Evolutionary conservation across 2,329 filamentous ascomycete genomes (phyloP).

Genomic region (Leptographium procerum): DNA sequence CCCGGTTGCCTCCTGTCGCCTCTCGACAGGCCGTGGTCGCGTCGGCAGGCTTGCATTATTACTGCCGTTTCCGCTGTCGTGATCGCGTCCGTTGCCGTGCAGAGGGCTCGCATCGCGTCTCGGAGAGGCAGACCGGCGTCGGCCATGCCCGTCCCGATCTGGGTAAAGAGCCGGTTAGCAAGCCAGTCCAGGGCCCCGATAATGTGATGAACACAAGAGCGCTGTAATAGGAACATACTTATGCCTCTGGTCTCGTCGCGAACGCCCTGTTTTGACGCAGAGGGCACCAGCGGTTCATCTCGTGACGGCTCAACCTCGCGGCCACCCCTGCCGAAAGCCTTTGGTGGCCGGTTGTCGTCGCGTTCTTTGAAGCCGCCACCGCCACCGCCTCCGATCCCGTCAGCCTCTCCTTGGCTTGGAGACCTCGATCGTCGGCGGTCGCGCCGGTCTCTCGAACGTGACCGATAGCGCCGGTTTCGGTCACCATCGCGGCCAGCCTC

Average conservation of each 20-base stretch:
- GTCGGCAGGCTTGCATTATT: constrained; percentile 3
- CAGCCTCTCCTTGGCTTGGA: not conserved
- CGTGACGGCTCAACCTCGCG: not conserved
- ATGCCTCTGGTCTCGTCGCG: not conserved
- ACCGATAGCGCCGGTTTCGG: constrained; percentile 9
- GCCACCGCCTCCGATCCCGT: not conserved
- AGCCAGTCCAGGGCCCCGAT: too few relatives aligned
- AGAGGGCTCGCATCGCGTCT: constrained; percentile 6
- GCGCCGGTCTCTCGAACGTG: constrained; percentile 8
- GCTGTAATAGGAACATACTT: too few relatives aligned
- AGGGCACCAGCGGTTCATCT: not conserved
- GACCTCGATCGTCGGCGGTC: constrained; percentile 3
- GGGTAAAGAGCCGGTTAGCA: too few relatives aligned
- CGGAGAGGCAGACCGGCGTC: constrained; percentile 10
- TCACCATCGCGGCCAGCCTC: constrained; percentile 1
- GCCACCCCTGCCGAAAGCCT: not conserved
- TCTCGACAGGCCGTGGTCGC: constrained; percentile 1
- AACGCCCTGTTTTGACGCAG: not conserved
- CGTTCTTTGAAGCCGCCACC: not conserved
- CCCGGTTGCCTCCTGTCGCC: not conserved
- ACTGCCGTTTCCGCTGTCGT: not conserved
- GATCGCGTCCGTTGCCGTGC: not conserved
- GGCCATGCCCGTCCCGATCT: not conserved
- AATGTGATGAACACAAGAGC: too few relatives aligned
- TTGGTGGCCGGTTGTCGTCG: not conserved